Conservation (phyloP, 2,329 filamentous ascomycete species). For the Penicillium hesseltinei region DNA sequence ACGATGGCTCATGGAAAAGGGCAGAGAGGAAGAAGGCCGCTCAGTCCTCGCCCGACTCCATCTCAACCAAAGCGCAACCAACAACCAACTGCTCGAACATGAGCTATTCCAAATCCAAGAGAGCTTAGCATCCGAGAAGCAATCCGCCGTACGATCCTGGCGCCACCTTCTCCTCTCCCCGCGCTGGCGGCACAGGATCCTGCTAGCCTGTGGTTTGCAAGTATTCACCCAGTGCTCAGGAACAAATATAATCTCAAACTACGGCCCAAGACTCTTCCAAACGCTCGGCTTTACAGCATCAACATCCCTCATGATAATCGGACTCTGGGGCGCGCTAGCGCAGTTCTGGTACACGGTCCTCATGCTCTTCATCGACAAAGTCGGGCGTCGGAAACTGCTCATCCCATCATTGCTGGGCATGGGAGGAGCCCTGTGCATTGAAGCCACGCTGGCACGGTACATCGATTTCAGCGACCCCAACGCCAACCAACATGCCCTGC, state of each 20-base stretch:
- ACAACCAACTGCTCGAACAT: constrained; percentile 38
- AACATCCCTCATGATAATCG: constrained; percentile 52
- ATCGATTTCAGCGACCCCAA: constrained; percentile 29
- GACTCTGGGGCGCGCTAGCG: constrained; percentile 51
- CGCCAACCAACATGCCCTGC: constrained; percentile 38
- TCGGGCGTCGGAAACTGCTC: constrained; percentile 51
- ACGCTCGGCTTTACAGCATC: constrained; percentile 46
- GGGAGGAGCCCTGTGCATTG: constrained; percentile 39
- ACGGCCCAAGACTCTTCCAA: constrained; percentile 46
- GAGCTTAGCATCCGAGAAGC: constrained; percentile 39
- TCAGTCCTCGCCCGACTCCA: constrained; percentile 35
- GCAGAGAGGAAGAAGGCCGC: constrained; percentile 35
- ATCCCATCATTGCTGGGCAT: constrained; percentile 48
- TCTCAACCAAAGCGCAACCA: constrained; percentile 29
- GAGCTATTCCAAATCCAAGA: constrained; percentile 45
- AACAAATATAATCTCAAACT: constrained; percentile 49
- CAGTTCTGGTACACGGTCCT: constrained; percentile 51
- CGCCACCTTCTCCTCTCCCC: constrained; percentile 44
- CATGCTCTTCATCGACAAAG: constrained; percentile 46
- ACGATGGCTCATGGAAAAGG: constrained; percentile 41
- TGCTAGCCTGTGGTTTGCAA: constrained; percentile 51
- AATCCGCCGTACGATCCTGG: constrained; percentile 39
- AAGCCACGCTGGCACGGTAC: constrained; percentile 42
- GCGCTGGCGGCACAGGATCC: constrained; percentile 47
- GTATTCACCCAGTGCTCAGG: constrained; percentile 51